A percentile compares a stretch with the other conserved stretches of the same genome.
Evolutionary conservation across 129 eudicot species (phyloP).

Genomic region (Chrysanthemum lavandulifolium): DNA sequence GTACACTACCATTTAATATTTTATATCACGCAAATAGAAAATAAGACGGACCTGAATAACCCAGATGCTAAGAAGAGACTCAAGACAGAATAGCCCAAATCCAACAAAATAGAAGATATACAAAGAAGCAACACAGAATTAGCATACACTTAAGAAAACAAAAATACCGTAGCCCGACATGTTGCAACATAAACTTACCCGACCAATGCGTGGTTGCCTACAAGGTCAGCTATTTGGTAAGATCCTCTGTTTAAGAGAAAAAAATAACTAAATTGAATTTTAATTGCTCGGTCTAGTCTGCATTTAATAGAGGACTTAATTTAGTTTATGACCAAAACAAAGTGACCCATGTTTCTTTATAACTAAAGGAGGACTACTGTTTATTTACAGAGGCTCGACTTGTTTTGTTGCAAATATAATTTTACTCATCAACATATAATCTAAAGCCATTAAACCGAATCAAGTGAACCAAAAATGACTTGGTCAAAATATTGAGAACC

Average conservation of each 20-base stretch:
- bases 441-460: not conserved
- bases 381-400: too few relatives aligned
- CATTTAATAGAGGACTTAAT: constrained; percentile 1
- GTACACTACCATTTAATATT: too few relatives aligned
- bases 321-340: not conserved
- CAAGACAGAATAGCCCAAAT: constrained; percentile 58
- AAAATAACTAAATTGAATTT: not conserved
- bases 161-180: not conserved
- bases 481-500: not conserved
- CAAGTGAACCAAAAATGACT: constrained; percentile 3
- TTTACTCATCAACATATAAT: not conserved
- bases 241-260: constrained; percentile 65
- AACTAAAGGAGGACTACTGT: too few relatives aligned
- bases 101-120: constrained; percentile 74
- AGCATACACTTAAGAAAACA: not conserved
- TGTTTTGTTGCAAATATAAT: too few relatives aligned
- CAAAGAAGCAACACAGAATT: not conserved
- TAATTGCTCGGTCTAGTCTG: not conserved
- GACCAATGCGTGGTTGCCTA: constrained; percentile 65
- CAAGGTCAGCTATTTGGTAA: constrained; percentile 91
- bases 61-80: constrained; percentile 76
- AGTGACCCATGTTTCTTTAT: not conserved
- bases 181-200: constrained; percentile 55
- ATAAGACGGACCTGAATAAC: constrained; percentile 56
- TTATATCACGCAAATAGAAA: not conserved